Base-by-base conservation (phyloP, 805 yeast species). In the Pichia californica region DNA sequence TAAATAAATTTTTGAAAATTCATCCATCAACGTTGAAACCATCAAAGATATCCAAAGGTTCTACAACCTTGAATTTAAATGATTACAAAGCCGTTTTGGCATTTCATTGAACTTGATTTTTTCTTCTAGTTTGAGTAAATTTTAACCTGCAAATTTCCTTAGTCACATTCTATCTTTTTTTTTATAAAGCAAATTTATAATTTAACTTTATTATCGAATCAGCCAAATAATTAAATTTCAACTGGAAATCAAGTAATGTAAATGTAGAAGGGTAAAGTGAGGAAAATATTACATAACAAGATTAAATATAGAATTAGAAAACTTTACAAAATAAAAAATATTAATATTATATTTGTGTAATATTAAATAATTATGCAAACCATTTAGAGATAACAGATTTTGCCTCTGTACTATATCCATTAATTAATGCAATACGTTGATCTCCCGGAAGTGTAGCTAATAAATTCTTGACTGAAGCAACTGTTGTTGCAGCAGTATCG, bases 391-490 rank as follows among this genome's bases (percentile, higher is more conserved):
- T 71, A 3, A 79, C 77, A 45, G 72, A 73, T 57, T 77, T 76
- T 27, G 79, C 71, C 38, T 78, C 83, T 3, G 76, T 67, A 38
- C 84, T 79, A 51, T 83, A 78, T 47, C 73, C 75, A 47, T 74
- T 78, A 46, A 87, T 66, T 41, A 88, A 56, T 7, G 69, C 67
- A 69, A 84, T 64, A 4, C 87, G 89, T 50, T 83, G 81, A 14
- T 70, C 72, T 52, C 79, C 86, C 2, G 95, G 88, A 28, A 87
- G 53, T 6, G 76, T 68, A 16, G 79, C 71, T 43, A 89, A 64
- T 34, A 87, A 67, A 46, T 71, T 70, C 63, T 84, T 86, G 0
- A 84, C 73, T 1, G 87, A 71, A 4, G 62, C 64, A 5, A 82
- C 83, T 7, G 77, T 77, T 26, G 71, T 71, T 45, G 77, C 79